Conservation (phyloP, 1,284 basidiomycete species). For the Cutaneotrichosporon sp. region DNA sequence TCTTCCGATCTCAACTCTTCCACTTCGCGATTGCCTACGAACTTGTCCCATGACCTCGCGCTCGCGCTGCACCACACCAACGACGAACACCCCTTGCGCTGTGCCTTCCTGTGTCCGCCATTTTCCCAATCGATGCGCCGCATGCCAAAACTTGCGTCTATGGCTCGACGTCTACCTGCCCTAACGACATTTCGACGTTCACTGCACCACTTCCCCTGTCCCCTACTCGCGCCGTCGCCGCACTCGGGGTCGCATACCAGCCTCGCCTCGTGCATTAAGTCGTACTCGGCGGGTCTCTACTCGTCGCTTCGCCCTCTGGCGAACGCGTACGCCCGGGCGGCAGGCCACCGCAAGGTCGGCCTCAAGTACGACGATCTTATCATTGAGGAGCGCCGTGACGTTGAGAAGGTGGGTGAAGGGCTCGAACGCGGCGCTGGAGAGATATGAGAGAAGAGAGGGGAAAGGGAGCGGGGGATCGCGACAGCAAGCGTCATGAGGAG, state of each 20-base stretch:
- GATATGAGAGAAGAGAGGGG: background rate
- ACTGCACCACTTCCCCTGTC: background rate
- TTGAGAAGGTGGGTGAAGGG: slow-evolving; percentile 75
- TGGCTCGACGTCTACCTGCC: too few relatives aligned
- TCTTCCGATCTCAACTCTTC: too few relatives aligned
- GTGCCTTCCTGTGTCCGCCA: too few relatives aligned
- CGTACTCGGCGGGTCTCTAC: slow-evolving; percentile 55
- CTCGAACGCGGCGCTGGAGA: slow-evolving; percentile 53
- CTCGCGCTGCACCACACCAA: too few relatives aligned
- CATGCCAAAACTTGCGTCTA: too few relatives aligned
- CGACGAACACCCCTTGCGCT: too few relatives aligned
- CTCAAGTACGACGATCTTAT: slow-evolving; percentile 94
- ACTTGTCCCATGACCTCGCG: too few relatives aligned
- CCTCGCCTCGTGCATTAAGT: slow-evolving; percentile 69
- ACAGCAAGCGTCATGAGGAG: background rate
- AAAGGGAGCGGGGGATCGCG: background rate
- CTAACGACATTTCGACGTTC: too few relatives aligned
- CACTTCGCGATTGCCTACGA: too few relatives aligned
- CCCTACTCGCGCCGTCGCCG: background rate
- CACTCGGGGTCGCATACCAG: slow-evolving; percentile 20
- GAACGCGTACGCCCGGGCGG: slow-evolving; percentile 71
- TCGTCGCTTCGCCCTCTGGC: slow-evolving; percentile 68
- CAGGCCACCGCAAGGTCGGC: slow-evolving; percentile 84
- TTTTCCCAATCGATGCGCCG: too few relatives aligned
- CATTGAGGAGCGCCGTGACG: slow-evolving; percentile 75